A percentile compares a stretch with the other conserved stretches of the same genome.
These are phyloP conservation scores for Nosema muscidifuracis DNA, from an alignment of 371 early-diverging fungal species.

Conservation along the genomic window DNA sequence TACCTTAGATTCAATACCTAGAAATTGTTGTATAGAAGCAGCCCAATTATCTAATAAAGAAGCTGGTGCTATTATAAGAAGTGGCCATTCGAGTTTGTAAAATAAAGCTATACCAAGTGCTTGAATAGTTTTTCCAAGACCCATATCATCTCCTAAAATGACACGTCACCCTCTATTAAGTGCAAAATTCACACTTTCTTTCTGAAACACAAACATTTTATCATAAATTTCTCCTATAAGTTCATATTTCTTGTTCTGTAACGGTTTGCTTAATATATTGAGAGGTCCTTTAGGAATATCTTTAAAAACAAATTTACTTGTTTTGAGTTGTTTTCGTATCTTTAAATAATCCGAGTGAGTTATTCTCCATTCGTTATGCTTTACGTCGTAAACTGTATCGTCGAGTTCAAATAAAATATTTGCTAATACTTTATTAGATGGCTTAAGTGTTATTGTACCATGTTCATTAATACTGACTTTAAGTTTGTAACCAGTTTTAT, in stretches of 20 bases:
- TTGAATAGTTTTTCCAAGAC: constrained; percentile 65
- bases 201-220: constrained; percentile 64
- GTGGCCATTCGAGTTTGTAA: constrained; percentile 65
- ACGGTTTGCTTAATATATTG: constrained; percentile 2
- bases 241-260: constrained; percentile 4
- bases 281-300: constrained; percentile 41
- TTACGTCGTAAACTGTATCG: constrained; percentile 30
- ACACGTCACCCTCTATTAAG: constrained; percentile 64
- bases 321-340: constrained; percentile 24
- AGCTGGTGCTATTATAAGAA: constrained; percentile 66
- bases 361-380: constrained; percentile 48
- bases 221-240: constrained; percentile 39
- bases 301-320: constrained; percentile 31
- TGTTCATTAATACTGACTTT: constrained; percentile 32
- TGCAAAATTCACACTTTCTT: constrained; percentile 64
- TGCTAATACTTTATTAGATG: constrained; percentile 47
- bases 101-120: constrained; percentile 66
- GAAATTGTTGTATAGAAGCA: constrained; percentile 64
- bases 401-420: constrained; percentile 16
- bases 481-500: neutral
- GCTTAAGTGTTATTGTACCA: constrained; percentile 22
- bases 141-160: constrained; percentile 66
- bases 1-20: constrained; percentile 49
- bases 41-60: constrained; percentile 66
- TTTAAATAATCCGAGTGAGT: constrained; percentile 18